These are phyloP conservation scores for Trichoderma afroharzianum DNA, from an alignment of 2,329 filamentous ascomycete genomes.

Conservation along the genomic window DNA sequence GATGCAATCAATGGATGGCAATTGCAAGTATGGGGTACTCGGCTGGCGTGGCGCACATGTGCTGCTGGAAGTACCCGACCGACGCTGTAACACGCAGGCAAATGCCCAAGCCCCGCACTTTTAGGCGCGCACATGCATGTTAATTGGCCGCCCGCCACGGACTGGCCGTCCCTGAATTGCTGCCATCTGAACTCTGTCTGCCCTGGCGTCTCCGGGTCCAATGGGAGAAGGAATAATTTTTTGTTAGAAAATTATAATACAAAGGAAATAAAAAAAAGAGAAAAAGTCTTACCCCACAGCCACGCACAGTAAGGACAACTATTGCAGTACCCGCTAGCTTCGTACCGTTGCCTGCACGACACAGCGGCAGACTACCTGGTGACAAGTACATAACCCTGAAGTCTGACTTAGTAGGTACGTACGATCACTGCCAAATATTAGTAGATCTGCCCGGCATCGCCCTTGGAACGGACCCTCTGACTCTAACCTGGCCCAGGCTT, in stretches of 20 bases:
- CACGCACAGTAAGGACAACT: background rate
- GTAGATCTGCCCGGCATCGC: constrained; percentile 9
- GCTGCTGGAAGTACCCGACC: background rate
- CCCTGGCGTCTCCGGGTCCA: background rate
- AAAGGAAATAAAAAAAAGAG: background rate
- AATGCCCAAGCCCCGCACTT: background rate
- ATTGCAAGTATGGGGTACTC: background rate
- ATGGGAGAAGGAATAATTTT: background rate
- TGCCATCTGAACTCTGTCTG: background rate
- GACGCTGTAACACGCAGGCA: background rate
- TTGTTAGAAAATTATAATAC: background rate
- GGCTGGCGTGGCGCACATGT: background rate
- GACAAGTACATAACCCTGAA: background rate
- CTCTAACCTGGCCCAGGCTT: background rate
- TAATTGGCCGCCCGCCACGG: background rate
- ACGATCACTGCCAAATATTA: background rate
- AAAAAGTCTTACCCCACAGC: background rate
- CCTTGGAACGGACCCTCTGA: background rate
- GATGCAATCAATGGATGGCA: background rate
- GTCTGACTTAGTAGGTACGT: background rate
- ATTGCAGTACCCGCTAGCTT: background rate
- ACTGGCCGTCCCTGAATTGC: background rate
- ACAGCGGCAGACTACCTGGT: background rate
- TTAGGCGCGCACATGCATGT: background rate
- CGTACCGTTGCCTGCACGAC: background rate